Percentiles rank a stretch among this genome's conserved stretches.
These are phyloP conservation scores for Papiliotrema terrestris DNA, from an alignment of 1,284 basidiomycete species.

Conservation along the genomic window DNA sequence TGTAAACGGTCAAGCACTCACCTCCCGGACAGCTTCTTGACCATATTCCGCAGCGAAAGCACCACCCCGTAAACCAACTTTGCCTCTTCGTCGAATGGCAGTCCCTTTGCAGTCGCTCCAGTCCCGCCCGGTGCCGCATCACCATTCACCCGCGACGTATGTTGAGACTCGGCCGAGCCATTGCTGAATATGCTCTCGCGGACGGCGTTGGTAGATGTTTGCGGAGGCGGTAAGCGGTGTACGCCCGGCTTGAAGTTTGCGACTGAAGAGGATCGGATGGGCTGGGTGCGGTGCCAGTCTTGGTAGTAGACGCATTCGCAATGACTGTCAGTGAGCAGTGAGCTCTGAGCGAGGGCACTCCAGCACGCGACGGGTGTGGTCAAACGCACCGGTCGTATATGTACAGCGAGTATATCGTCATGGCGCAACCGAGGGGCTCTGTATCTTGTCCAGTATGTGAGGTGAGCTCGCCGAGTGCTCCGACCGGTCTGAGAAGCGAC, in stretches of 20 bases:
- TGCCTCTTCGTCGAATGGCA: conserved; percentile 94
- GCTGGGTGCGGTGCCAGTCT: conserved; percentile 80
- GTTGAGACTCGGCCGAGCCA: neutral
- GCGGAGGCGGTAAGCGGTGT: conserved; percentile 54
- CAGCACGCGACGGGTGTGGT: neutral
- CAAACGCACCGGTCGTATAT: conserved; percentile 72
- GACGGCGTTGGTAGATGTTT: conserved; percentile 9
- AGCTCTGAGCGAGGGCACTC: neutral
- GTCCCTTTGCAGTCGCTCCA: conserved; percentile 29
- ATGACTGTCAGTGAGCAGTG: conserved; percentile 57
- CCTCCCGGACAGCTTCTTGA: conserved; percentile 87
- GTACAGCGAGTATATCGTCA: conserved; percentile 85
- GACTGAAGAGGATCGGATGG: conserved; percentile 65
- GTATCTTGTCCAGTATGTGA: neutral
- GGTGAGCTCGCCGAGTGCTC: neutral
- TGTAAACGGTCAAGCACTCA: too few relatives aligned
- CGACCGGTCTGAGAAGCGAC: too few relatives aligned
- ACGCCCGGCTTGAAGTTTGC: conserved; percentile 72
- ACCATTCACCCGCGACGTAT: neutral
- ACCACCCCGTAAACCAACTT: conserved; percentile 97
- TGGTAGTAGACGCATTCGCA: conserved; percentile 90
- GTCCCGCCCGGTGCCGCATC: neutral
- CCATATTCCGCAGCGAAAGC: conserved; percentile 86
- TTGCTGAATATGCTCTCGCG: conserved; percentile 33
- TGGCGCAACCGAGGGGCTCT: conserved; percentile 34